Conservation (phyloP, 202 grass and related monocot species). For the Musa balbisiana region DNA sequence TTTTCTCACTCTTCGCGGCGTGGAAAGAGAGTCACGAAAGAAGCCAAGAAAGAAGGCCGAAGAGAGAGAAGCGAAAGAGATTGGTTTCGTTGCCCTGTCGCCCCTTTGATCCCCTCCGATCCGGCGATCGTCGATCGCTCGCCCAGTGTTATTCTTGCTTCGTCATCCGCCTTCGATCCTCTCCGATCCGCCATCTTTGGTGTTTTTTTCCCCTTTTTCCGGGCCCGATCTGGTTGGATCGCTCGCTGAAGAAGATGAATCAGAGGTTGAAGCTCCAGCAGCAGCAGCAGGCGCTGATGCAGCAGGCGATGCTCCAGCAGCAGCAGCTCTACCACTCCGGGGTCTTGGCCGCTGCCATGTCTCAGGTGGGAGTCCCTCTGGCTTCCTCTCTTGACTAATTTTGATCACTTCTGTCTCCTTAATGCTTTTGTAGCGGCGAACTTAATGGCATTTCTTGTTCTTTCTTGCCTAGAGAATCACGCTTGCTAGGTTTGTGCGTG, state of each 20-base stretch:
- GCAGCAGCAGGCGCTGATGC: conserved; percentile 29
- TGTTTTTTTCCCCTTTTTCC: background rate
- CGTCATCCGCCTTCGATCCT: background rate
- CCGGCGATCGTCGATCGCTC: too few relatives aligned
- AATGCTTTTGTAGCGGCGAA: background rate
- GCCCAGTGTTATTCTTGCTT: too few relatives aligned
- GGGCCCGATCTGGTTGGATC: background rate
- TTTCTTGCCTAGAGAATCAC: background rate
- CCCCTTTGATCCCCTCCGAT: background rate
- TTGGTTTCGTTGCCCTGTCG: background rate
- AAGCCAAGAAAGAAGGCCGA: too few relatives aligned
- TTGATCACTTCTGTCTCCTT: background rate
- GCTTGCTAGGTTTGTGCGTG: background rate
- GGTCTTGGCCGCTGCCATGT: conserved; percentile 17
- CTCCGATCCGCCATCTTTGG: background rate
- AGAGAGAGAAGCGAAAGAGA: too few relatives aligned
- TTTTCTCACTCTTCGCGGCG: too few relatives aligned
- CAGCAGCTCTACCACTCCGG: conserved; percentile 24
- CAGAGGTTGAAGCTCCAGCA: conserved; percentile 27
- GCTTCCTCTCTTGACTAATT: background rate
- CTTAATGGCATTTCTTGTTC: background rate
- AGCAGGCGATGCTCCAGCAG: conserved; percentile 27
- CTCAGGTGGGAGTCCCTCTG: conserved; percentile 9
- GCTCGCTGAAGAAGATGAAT: conserved; percentile 9
- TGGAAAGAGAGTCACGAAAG: too few relatives aligned